A percentile compares a stretch with the other conserved stretches of the same genome.
phyloP scores from a whole-genome alignment of 2,329 filamentous ascomycete species.

The Trichoderma afroharzianum region DNA sequence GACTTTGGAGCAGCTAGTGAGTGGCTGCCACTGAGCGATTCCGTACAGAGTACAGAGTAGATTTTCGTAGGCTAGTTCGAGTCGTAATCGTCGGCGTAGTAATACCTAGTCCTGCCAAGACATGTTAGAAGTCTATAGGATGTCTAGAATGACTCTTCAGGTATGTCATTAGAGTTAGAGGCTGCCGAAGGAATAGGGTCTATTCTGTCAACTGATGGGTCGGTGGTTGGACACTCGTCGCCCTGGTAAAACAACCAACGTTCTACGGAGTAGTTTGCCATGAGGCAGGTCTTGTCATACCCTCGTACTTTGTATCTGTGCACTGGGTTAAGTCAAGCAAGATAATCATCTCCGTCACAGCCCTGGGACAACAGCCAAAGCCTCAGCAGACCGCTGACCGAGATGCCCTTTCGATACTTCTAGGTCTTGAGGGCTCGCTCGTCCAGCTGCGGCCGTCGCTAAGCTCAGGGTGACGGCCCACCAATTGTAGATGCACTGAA shows the following conservation, averaged over 20 bases:
- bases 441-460: slow-evolving; percentile 21
- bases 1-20: background rate
- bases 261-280: background rate
- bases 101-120: background rate
- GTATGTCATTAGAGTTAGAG: background rate
- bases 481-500: background rate
- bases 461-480: slow-evolving; percentile 12
- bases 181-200: background rate
- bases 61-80: background rate
- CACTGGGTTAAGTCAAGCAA: background rate
- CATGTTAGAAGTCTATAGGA: background rate
- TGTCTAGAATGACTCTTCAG: background rate
- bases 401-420: slow-evolving; percentile 6
- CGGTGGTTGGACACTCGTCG: background rate
- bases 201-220: background rate
- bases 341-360: background rate
- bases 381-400: slow-evolving; percentile 9
- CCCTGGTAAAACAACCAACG: background rate
- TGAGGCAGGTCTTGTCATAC: background rate
- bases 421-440: slow-evolving; percentile 4
- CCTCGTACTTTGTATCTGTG: background rate
- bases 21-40: background rate
- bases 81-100: background rate
- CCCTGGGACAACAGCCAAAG: background rate
- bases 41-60: background rate